Base-by-base conservation (phyloP, 345 rosid genomes). In the Hibiscus syriacus region DNA sequence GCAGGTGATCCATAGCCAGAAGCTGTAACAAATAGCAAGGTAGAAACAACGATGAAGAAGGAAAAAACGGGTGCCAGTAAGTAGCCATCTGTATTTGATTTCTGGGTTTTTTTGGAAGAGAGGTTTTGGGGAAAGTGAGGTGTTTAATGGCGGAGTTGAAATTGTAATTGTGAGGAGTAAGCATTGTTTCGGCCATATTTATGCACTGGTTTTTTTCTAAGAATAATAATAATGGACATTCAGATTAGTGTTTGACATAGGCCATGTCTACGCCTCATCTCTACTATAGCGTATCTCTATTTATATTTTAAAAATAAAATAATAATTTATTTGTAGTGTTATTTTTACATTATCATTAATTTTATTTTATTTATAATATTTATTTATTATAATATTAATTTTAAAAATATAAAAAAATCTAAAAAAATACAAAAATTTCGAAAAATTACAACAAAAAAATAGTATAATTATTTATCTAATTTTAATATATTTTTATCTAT, bases 1-100 rank as follows among this genome's bases (percentile, higher is more conserved):
- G 88, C 92, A 73, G 77, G 73, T 6, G 90, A 83, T 72, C 92
- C 88, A 36, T 73, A 87, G 74, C 85, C 88, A 73, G 66, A 79
- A 64, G 66, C 84, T 10, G n/a, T 3, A 4, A 23, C 27, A 45
- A 49, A 59, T 0, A 70, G 58, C 0, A 45, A 73, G 55, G 62
- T 46, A 46, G 60, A 66, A 55, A 74, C 56, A 17, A 73, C 32
- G 0, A 80, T 52, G 10, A 73, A 62, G 23, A 83, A 57, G 12
- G 36, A 52, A 55, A 55, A 8, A 39, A 75, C 2, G 34, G 55
- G 65, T 26, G 64, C 41, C 19, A 8, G 50, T 17, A 64, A 48
- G 38, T 13, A 10, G 17, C 43, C 48, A 6, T n/a, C 22, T n/a
- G n/a, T 56, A 41, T 45, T 11, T 64, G 49, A 72, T 34, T 55